Base-by-base conservation (phyloP, 495 filamentous ascomycete genomes). In the Tuber borchii region DNA sequence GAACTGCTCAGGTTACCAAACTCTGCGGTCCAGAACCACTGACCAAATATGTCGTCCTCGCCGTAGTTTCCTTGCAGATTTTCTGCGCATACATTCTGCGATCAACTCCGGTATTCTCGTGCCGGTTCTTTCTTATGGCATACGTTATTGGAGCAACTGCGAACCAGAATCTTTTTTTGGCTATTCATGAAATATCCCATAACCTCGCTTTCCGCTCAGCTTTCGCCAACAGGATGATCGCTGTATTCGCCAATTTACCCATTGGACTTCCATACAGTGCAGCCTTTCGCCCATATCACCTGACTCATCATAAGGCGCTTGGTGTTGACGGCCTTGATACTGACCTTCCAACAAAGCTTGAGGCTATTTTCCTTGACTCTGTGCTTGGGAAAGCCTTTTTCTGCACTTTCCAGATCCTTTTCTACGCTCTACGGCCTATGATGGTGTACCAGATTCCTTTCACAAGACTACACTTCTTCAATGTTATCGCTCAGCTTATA, bases 341-440 rank as follows among this genome's bases (percentile, higher is more conserved):
- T 72, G 96, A 99, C 80, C 90, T 99, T 4, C 96, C 96, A 16
- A 98, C 96, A 43, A 88, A 92, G 76, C 84, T 97, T 68, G 96
- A 99, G 86, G 96, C 94, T 80, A 84, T 97, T 83, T 91, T 98
- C 84, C 91, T 99, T 77, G 91, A 97, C 87, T 97, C 93, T n/a
- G 88, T 99, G 82, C 88, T 94, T 26, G 96, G 96, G 80, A 99
- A 99, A 84, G 92, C 96, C 77, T 98, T 99, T 88, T 99, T 99
- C 89, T 96, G 93, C 87, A 98, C 96, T 79, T 98, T 97, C 86
- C 96, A 99, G 85, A 97, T 99, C 84, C 87, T 99, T 83, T 99
- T 99, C 89, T 99, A 99, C 87, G 96, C 96, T 82, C 82, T 99
- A n/a, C 93, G 96, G 7, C 96, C 96, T 72, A 96, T 97, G 91